phyloP scores from a whole-genome alignment of 371 early-diverging fungal species.

The Funneliformis caledonium region DNA sequence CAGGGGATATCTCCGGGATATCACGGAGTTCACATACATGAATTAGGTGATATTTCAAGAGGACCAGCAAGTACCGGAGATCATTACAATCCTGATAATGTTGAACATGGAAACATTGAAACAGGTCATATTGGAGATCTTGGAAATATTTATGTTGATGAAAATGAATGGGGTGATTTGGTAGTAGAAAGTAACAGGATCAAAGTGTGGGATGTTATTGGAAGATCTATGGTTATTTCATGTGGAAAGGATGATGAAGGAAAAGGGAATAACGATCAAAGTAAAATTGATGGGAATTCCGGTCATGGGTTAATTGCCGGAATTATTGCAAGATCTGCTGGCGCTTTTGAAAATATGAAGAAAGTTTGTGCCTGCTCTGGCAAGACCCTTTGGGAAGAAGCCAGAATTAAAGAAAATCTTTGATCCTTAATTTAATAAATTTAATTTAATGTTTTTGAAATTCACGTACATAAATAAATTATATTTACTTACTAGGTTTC shows the following conservation, averaged over 20 bases:
- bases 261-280: slow-evolving; percentile 41
- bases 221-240: slow-evolving; percentile 79
- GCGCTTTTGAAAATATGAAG: slow-evolving; percentile 88
- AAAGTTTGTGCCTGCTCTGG: slow-evolving; percentile 88
- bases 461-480: too few species aligned
- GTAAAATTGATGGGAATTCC: slow-evolving; percentile 59
- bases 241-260: slow-evolving; percentile 60
- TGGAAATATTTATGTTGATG: slow-evolving; percentile 69
- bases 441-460: too few species aligned
- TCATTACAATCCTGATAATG: slow-evolving; percentile 63
- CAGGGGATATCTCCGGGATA: slow-evolving; percentile 69
- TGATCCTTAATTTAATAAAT: too few species aligned
- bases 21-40: slow-evolving; percentile 77
- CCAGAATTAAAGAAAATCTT: slow-evolving; percentile 43
- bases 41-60: slow-evolving; percentile 75
- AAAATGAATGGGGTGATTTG: slow-evolving; percentile 77
- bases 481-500: background rate
- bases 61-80: slow-evolving; percentile 64
- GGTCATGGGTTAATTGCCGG: slow-evolving; percentile 78
- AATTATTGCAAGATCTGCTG: slow-evolving; percentile 87
- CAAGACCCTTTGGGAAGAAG: slow-evolving; percentile 87
- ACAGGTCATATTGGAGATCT: slow-evolving; percentile 69
- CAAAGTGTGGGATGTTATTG: slow-evolving; percentile 88
- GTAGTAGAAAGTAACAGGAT: slow-evolving; percentile 72
- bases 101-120: slow-evolving; percentile 58